These are phyloP conservation scores for Stipa capillata DNA, from an alignment of 176 grass and related monocot genomes.

Conservation along the genomic window DNA sequence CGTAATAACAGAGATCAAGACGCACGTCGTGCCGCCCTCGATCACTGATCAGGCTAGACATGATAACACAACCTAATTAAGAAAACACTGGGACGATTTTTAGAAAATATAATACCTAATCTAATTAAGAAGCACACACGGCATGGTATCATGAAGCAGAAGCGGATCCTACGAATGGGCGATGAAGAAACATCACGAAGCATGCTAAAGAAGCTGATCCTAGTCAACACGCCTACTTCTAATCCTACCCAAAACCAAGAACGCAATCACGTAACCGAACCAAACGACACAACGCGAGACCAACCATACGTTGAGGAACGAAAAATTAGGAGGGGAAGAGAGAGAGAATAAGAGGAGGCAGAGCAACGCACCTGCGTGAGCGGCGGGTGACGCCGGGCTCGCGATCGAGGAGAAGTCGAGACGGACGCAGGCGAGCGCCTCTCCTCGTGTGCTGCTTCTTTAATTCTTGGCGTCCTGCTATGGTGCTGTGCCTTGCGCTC, in stretches of 20 bases:
- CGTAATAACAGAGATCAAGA: too few relatives aligned
- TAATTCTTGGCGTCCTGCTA: background rate
- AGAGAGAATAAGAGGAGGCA: background rate
- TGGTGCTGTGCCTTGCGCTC: background rate
- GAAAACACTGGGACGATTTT: too few relatives aligned
- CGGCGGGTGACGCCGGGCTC: constrained; percentile 3
- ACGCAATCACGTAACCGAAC: too few relatives aligned
- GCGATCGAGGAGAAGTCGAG: background rate
- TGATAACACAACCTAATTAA: too few relatives aligned
- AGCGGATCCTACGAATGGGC: too few relatives aligned
- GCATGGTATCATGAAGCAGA: too few relatives aligned
- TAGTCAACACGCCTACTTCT: background rate
- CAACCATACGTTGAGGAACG: too few relatives aligned
- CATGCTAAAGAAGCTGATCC: background rate
- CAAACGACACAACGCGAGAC: too few relatives aligned
- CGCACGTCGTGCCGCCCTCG: too few relatives aligned
- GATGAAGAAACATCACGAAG: background rate
- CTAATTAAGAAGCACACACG: background rate
- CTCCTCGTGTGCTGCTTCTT: background rate
- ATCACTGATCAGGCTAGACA: too few relatives aligned
- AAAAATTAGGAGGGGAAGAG: background rate
- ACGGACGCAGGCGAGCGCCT: background rate
- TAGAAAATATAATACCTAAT: too few relatives aligned
- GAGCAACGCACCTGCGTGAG: constrained; percentile 3
- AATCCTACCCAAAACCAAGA: too few relatives aligned